A percentile compares a stretch with the other conserved stretches of the same genome.
Conservation (phyloP, 495 filamentous ascomycete species). For the Xylaria cubensis region DNA sequence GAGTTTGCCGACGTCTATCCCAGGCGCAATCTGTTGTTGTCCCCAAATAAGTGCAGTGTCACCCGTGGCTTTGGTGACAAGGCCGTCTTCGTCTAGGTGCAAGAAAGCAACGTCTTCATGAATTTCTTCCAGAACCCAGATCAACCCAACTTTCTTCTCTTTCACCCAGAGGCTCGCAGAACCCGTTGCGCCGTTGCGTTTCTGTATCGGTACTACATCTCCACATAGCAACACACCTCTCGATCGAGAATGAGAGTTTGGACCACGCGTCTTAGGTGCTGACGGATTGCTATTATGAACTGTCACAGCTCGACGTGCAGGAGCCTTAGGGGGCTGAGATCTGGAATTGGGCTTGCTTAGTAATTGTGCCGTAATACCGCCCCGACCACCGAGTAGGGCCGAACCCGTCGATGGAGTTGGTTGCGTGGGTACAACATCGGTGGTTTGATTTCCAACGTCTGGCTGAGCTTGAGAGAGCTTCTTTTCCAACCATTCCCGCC, state of each 20-base stretch:
- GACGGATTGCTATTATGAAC: slow-evolving; percentile 77
- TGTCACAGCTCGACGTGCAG: slow-evolving; percentile 67
- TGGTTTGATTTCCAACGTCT: slow-evolving; percentile 49
- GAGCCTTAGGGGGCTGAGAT: slow-evolving; percentile 48
- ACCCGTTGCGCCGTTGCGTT: slow-evolving; percentile 88
- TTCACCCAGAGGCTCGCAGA: slow-evolving; percentile 98
- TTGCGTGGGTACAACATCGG: slow-evolving; percentile 49
- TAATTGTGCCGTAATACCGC: slow-evolving; percentile 83
- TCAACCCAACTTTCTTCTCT: slow-evolving; percentile 90
- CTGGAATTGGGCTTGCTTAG: slow-evolving; percentile 88
- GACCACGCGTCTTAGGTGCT: slow-evolving; percentile 55
- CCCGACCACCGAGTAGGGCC: slow-evolving; percentile 66
- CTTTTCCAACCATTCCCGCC: slow-evolving; percentile 86
- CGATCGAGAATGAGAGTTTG: slow-evolving; percentile 69
- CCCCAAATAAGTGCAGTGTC: slow-evolving; percentile 82
- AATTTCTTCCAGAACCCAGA: slow-evolving; percentile 98
- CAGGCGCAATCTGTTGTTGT: slow-evolving; percentile 64
- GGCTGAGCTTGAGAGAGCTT: slow-evolving; percentile 70
- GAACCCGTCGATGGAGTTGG: slow-evolving; percentile 52
- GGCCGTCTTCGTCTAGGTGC: slow-evolving; percentile 73
- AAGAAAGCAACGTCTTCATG: slow-evolving; percentile 87
- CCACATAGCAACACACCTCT: slow-evolving; percentile 93
- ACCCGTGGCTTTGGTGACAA: slow-evolving; percentile 70
- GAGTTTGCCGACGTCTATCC: slow-evolving; percentile 74
- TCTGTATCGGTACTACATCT: slow-evolving; percentile 95